Evolutionary conservation across 345 rosid species (phyloP).

Genomic region (Corchorus capsularis): DNA sequence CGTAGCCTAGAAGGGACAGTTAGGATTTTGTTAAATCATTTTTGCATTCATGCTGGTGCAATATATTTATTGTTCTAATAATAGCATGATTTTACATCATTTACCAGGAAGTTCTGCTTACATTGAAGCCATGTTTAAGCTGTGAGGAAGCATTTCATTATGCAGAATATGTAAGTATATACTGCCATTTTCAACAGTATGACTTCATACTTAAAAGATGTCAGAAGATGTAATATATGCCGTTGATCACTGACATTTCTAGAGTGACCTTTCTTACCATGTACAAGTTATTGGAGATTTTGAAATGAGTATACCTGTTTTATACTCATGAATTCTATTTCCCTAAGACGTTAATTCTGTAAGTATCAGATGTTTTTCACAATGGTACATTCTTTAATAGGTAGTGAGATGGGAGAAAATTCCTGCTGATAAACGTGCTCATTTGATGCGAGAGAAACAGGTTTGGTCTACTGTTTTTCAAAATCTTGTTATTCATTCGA

Average conservation of each 20-base stretch:
- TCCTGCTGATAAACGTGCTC: constrained; percentile 87
- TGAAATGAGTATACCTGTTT: neutral
- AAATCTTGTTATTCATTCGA: neutral
- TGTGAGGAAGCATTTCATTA: constrained; percentile 73
- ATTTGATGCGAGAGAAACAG: constrained; percentile 89
- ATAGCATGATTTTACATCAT: constrained; percentile 1
- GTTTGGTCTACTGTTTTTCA: constrained; percentile 27
- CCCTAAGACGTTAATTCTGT: neutral
- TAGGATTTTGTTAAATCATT: neutral
- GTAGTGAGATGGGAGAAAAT: constrained; percentile 88
- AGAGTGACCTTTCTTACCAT: neutral
- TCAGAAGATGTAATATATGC: neutral
- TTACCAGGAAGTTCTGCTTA: constrained; percentile 73
- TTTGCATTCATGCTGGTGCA: neutral
- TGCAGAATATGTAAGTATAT: constrained; percentile 79
- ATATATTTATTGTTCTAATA: neutral
- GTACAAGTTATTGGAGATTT: neutral
- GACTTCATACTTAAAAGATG: neutral
- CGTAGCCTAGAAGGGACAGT: neutral
- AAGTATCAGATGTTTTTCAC: neutral
- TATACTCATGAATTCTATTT: neutral
- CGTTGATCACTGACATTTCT: neutral
- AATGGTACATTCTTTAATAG: constrained; percentile 34
- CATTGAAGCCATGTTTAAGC: constrained; percentile 61
- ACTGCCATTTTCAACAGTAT: constrained; percentile 12